These are phyloP conservation scores for Phialemoniopsis sp. DNA, from an alignment of 2,329 filamentous ascomycete species.

Conservation along the genomic window DNA sequence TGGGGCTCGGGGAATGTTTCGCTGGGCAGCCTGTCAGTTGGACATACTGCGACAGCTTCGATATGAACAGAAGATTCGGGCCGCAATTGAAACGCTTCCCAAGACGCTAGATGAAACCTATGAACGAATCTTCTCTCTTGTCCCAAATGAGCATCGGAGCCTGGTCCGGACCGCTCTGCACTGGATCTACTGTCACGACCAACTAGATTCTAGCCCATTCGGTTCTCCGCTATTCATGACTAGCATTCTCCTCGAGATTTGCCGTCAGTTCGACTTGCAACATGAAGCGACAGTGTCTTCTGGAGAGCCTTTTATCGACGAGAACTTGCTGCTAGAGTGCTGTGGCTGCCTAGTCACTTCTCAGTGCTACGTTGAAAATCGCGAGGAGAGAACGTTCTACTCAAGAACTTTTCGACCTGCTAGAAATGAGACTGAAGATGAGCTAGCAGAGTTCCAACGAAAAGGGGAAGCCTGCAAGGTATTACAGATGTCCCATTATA, in stretches of 20 bases:
- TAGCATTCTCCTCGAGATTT: too few species aligned
- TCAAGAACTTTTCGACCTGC: too few species aligned
- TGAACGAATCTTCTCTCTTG: background rate
- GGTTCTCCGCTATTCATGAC: background rate
- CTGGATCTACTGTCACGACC: background rate
- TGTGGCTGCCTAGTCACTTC: constrained; percentile 2
- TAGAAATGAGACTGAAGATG: too few species aligned
- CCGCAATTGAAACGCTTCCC: constrained; percentile 7
- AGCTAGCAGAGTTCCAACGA: too few species aligned
- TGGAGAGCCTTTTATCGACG: background rate
- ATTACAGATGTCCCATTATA: constrained; percentile 1
- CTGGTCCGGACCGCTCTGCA: background rate
- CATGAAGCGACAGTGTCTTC: background rate
- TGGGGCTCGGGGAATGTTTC: constrained; percentile 12
- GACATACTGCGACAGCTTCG: constrained; percentile 6
- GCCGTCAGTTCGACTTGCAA: too few species aligned
- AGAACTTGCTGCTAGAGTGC: background rate
- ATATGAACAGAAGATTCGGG: background rate
- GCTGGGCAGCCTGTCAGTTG: constrained; percentile 13
- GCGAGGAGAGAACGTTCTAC: background rate
- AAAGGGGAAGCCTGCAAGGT: background rate
- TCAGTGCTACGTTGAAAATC: background rate
- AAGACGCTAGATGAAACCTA: constrained; percentile 2
- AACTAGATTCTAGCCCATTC: background rate
- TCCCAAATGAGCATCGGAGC: background rate